Base-by-base conservation (phyloP, 2,329 filamentous ascomycete genomes). In the Aspergillus pseudotamarii region DNA sequence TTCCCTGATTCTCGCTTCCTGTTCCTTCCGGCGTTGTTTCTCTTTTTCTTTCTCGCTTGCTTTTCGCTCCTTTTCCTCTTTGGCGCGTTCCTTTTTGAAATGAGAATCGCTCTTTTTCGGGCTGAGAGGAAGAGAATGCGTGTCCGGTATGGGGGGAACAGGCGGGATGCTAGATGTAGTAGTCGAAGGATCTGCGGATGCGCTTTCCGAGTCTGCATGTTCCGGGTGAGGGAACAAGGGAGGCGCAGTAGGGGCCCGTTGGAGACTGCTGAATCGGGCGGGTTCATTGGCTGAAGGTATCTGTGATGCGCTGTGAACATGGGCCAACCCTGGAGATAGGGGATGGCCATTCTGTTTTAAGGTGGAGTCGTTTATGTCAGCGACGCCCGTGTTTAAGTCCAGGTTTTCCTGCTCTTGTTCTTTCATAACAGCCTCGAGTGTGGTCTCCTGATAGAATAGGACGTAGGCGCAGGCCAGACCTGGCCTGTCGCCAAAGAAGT, bases 381-480 rank as follows among this genome's bases (percentile, higher is more conserved):
- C 72, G 83, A 79, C 75, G 63, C 72, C 79, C 30, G 72, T 78
- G 50, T 69, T 57, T 2, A 74, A 62, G 14, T 73, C 71, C 43
- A 84, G 78, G 12, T 90, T 90, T 75, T 97, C 93, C 54, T 88
- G 89, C 71, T 96, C 93, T 75, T 96, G 91, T 78, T 98, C 94
- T 61, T 88, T 89, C 72, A 86, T 82, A 71, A 90, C 84, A 2
- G 86, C 87, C 73, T 91, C 88, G 30, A 88, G 75, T 0, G 88
- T 91, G 2, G 88, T 98, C 78, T 99, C 94, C 76, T 97, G 95
- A 79, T 99, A 99, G 78, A 99, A 99, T 11, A 99, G 83, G 19
- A 99, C 94, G 73, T 99, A 99, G 34, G 95, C 95, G 71, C 94
- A 97, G 11, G 95, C 95, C 77, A 96, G 88, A 3, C 93, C 93